Base-by-base conservation (phyloP, 2,329 filamentous ascomycete genomes). In the Fusarium oligoseptatum region DNA sequence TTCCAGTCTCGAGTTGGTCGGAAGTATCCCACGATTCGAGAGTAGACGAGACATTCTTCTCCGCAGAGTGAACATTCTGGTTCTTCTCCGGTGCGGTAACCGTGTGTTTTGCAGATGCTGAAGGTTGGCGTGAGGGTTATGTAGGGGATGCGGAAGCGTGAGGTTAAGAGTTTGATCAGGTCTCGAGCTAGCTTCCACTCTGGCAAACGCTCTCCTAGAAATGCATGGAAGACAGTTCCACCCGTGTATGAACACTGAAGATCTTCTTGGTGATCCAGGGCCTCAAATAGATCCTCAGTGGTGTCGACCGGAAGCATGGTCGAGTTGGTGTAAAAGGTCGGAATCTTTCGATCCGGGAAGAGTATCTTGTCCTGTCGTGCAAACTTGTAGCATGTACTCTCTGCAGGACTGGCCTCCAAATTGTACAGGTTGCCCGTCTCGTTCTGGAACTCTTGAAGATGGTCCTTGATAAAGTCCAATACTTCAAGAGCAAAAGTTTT, bases 371-470 rank as follows among this genome's bases (percentile, higher is more conserved):
- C 76, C 0, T 64, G 37, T 0, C 64, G 68, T 4, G 76, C 76
- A 17, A 78, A 71, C 11, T 78, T 78, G 45, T 78, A 78, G 24
- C 76, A 78, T 20, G 76, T 77, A 9, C 76, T 78, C 22, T 78
- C 76, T 3, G 76, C 76, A 0, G 76, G 76, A 6, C 67, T 78
- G 0, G 76, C 76, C 29, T 78, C 76, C 0, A 78, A 22, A 4
- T 78, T 78, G 17, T 78, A 78, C 0, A 78, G 60, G 3, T 78
- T 78, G 0, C 76, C 71, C 0, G 76, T 78, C 7, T 78, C 67
- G 0, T 43, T 69, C 17, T 78, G 76, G 8, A 78, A 78, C 0
- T 65, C 68, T 32, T 78, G 76, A 0, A 78, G 74, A 1, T 66
- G 57, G 1, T 76, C 66, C 8, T 78, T 78, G n/a, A 78, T 71